These are phyloP conservation scores for Agrostemma githago DNA, from an alignment of 148 eudicot species.

Conservation along the genomic window DNA sequence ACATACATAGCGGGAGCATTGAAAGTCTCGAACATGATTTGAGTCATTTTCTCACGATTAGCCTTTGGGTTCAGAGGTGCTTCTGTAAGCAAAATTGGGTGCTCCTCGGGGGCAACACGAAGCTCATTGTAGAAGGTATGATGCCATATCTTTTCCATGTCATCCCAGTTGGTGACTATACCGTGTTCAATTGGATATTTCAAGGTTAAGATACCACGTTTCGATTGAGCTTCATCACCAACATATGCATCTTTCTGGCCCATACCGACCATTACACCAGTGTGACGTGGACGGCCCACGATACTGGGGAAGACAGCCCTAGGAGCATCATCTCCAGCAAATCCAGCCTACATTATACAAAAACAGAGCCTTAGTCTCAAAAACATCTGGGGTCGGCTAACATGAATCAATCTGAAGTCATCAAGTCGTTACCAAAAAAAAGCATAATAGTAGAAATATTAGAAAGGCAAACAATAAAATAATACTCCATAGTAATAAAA, in stretches of 20 bases:
- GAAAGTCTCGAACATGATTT: slow-evolving; percentile 48
- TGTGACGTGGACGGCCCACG: slow-evolving; percentile 52
- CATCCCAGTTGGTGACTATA: slow-evolving; percentile 64
- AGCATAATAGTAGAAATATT: no score
- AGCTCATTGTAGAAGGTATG: slow-evolving; percentile 54
- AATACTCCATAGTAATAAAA: no score
- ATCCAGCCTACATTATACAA: slow-evolving; percentile 41
- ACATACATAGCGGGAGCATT: slow-evolving; percentile 49
- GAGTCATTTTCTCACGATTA: slow-evolving; percentile 53
- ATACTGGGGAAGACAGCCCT: slow-evolving; percentile 65
- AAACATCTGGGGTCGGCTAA: no score
- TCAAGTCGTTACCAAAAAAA: no score
- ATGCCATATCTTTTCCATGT: slow-evolving; percentile 60
- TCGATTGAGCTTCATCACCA: slow-evolving; percentile 59
- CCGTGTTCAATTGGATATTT: slow-evolving; percentile 63
- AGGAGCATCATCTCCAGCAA: slow-evolving; percentile 68
- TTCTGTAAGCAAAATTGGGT: slow-evolving; percentile 49
- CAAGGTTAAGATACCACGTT: slow-evolving; percentile 50
- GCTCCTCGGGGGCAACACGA: slow-evolving; percentile 66
- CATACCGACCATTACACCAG: slow-evolving; percentile 56
- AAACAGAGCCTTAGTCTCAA: slow-evolving; percentile 5
- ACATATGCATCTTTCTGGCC: slow-evolving; percentile 47
- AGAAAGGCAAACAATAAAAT: no score
- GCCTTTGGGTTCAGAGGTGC: slow-evolving; percentile 56
- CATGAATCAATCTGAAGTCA: no score